Conservation (phyloP, 345 rosid genomes). For the Hibiscus syriacus region DNA sequence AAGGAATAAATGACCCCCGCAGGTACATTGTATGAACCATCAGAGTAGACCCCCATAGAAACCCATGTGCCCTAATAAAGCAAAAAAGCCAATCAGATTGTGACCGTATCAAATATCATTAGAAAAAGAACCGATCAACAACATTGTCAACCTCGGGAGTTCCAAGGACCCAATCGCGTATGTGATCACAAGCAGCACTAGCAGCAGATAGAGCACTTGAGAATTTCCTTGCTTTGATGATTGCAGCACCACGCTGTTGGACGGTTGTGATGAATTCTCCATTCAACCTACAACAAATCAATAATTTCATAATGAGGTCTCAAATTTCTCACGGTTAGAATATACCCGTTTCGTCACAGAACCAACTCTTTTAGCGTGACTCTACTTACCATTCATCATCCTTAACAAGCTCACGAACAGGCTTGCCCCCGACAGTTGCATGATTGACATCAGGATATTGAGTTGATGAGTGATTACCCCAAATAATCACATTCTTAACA, state of each 20-base stretch:
- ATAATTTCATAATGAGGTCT: not conserved
- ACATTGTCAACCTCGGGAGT: constrained; percentile 64
- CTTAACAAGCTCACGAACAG: constrained; percentile 78
- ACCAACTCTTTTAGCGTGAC: not conserved
- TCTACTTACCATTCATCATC: constrained; percentile 63
- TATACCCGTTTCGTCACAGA: not conserved
- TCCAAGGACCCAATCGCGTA: constrained; percentile 99
- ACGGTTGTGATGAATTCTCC: constrained; percentile 81
- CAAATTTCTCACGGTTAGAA: not conserved
- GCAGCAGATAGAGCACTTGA: constrained; percentile 99
- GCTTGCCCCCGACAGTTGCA: constrained; percentile 78
- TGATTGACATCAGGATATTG: constrained; percentile 99
- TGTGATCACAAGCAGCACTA: constrained; percentile 96
- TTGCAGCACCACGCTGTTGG: constrained; percentile 99
- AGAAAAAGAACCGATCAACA: not conserved
- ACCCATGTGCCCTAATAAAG: constrained; percentile 80
- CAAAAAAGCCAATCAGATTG: constrained; percentile 7
- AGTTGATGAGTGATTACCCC: constrained; percentile 97
- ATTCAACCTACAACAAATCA: constrained; percentile 48
- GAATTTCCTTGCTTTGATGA: constrained; percentile 88
- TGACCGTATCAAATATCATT: not conserved
- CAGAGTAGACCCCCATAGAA: constrained; percentile 97
- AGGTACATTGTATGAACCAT: constrained; percentile 94
- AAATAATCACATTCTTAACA: constrained; percentile 88
- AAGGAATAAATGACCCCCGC: constrained; percentile 94